These are phyloP conservation scores for Saussurea involucrata DNA, from an alignment of 129 eudicot species.

Conservation along the genomic window DNA sequence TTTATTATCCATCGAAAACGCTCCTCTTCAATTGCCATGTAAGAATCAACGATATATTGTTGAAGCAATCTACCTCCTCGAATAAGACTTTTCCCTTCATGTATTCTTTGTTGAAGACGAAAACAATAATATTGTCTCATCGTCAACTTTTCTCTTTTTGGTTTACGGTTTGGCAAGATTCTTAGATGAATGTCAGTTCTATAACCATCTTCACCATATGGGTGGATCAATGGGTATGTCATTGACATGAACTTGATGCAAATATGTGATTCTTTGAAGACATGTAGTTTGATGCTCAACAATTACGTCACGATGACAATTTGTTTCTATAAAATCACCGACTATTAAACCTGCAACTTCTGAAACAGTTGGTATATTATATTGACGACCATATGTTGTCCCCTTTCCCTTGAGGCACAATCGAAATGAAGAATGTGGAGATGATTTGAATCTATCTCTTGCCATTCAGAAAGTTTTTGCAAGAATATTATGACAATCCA, in stretches of 20 bases:
- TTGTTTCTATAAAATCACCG: not conserved
- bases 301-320: not conserved
- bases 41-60: not conserved
- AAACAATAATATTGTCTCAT: not conserved
- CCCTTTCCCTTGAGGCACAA: not conserved
- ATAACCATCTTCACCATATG: not conserved
- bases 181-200: not conserved
- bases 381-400: not conserved
- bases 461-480: not conserved
- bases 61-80: not conserved
- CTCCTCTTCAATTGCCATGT: not conserved
- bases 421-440: not conserved
- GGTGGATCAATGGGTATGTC: not conserved
- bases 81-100: not conserved
- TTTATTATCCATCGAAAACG: not conserved
- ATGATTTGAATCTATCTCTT: not conserved
- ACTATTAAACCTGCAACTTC: not conserved
- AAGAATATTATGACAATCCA: not conserved
- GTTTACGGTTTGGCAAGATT: not conserved
- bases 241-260: not conserved
- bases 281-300: not conserved
- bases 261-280: not conserved
- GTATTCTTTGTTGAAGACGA: not conserved
- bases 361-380: not conserved
- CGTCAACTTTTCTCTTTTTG: not conserved